Base-by-base conservation (phyloP, 805 yeast species). In the Suhomyces pyralidae region DNA sequence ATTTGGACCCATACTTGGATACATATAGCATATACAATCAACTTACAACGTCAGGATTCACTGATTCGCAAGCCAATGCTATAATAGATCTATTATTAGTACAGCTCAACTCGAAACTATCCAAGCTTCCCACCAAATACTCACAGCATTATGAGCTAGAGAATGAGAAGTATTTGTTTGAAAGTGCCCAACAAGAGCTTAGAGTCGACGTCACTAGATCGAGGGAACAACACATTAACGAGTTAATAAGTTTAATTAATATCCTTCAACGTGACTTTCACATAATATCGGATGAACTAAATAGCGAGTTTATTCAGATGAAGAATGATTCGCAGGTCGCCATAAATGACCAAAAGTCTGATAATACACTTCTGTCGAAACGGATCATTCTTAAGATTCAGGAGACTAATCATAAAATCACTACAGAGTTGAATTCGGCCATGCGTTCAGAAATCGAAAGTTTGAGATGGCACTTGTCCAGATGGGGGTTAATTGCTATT, bases 131-230 rank as follows among this genome's bases (percentile, higher is more conserved):
- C 46, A 65, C 70, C 4, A 74, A 73, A 52, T 82, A 80, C 64
- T 70, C 81, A 4, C 83, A 81, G 20, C 69, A 70, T 25, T 82
- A 83, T 55, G 97, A 90, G 59, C 71, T 90, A 14, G 97, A 92
- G 57, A 93, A 92, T 61, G 97, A 93, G 61, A 80, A 83, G 20
- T 94, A 93, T 64, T 70, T 94, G 12, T 92, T 90, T 66, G 93
- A 91, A 64, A 96, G 97, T 30, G 97, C 97, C 0, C 90, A 90
- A 55, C 86, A 92, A 51, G 98, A 93, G 66, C 70, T 93, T 36
- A 70, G 86, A 47, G 89, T 87, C 45, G 97, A 91, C 60, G 81
- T 91, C 22, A 83, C 86, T 40, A 79, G 85, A 40, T 80, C 86
- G 28, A 74, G 97, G 58, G 91, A 86, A 56, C 73, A 76, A 10